Evolutionary conservation across 805 yeast species (phyloP).

Genomic region (Kluyveromyces wickerhamii): DNA sequence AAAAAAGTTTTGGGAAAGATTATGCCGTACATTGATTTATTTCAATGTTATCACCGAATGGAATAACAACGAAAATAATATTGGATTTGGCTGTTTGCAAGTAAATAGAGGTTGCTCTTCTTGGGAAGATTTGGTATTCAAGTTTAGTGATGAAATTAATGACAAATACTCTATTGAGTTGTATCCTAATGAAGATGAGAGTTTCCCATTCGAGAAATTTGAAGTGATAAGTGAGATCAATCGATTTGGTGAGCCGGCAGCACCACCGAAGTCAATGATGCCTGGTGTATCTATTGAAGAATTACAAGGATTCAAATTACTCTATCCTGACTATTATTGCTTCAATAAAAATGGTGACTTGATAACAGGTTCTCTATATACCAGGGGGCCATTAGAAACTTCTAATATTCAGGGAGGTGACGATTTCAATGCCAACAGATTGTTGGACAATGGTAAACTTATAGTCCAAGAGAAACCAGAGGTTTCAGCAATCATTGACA

Average conservation of each 20-base stretch:
- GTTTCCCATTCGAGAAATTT: constrained; percentile 6
- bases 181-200: constrained; percentile 3
- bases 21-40: constrained; percentile 24
- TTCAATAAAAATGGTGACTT: constrained; percentile 30
- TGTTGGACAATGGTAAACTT: constrained; percentile 3
- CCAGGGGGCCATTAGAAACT: constrained; percentile 19
- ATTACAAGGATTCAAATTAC: constrained; percentile 26
- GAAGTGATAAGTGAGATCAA: constrained; percentile 20
- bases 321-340: constrained; percentile 21
- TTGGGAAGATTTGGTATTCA: constrained; percentile 20
- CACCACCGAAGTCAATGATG: constrained; percentile 21
- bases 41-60: constrained; percentile 26
- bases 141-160: constrained; percentile 9
- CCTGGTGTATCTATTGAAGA: constrained; percentile 26
- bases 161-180: constrained; percentile 3
- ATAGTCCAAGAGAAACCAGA: constrained; percentile 4
- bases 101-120: constrained; percentile 5
- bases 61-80: constrained; percentile 7
- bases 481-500: constrained; percentile 7
- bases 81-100: constrained; percentile 1
- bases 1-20: constrained; percentile 28
- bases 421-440: constrained; percentile 8
- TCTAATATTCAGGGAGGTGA: constrained; percentile 14
- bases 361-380: constrained; percentile 28
- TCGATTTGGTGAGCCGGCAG: constrained; percentile 11